Conservation (phyloP, 306 rosid species). For the Lathyrus tuberosus region DNA sequence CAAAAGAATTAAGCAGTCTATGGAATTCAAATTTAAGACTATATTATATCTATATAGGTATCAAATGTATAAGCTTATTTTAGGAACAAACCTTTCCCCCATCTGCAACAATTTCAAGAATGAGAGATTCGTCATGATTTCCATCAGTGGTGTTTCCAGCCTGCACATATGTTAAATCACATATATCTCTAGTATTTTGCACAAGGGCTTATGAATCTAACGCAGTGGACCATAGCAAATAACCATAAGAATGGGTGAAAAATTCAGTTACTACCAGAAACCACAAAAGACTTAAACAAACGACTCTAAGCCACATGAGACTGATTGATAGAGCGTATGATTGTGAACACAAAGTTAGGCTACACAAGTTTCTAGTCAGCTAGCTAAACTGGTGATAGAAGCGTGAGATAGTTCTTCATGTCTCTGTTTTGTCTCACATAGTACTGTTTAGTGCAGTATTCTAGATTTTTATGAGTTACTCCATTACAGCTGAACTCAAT, state of each 20-base stretch:
- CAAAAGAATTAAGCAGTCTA: neutral
- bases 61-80: constrained; percentile 17
- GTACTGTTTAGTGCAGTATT: neutral
- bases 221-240: constrained; percentile 19
- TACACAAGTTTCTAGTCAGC: constrained; percentile 4
- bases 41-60: neutral
- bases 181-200: constrained; percentile 1
- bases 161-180: constrained; percentile 51
- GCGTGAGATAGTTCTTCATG: neutral
- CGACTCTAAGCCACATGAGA: neutral
- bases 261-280: constrained; percentile 17
- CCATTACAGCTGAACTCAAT: neutral
- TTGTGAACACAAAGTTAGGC: neutral
- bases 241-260: neutral
- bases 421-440: neutral
- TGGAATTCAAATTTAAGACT: neutral
- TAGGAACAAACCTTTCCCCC: constrained; percentile 82
- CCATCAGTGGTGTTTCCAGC: constrained; percentile 52
- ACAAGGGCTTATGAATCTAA: constrained; percentile 14
- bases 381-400: neutral
- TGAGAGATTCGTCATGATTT: constrained; percentile 65
- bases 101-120: constrained; percentile 82
- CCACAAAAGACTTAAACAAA: constrained; percentile 24
- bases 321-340: neutral
- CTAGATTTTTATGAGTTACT: neutral